Percentiles rank a stretch among this genome's conserved stretches.
Conservation (phyloP, 225 moss, liverwort and hornwort species). For the Marchantia polymorpha region DNA sequence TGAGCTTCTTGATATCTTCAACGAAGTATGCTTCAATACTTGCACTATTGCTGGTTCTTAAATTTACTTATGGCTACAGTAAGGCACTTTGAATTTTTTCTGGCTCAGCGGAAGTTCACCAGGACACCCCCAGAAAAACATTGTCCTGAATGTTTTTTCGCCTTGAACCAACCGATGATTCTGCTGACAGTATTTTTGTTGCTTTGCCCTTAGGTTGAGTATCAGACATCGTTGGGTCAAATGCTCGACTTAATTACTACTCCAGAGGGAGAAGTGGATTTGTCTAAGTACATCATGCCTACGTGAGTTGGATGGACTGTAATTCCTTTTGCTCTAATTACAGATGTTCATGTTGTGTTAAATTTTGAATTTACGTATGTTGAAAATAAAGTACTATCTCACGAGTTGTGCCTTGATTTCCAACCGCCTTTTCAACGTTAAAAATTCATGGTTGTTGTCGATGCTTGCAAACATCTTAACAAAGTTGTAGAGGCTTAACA, state of each 20-base stretch:
- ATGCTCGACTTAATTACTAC: conserved; percentile 52
- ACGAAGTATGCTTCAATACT: conserved; percentile 43
- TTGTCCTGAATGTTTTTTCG: neutral
- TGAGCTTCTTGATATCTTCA: conserved; percentile 80
- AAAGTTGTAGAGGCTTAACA: too few species aligned
- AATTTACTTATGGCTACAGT: neutral
- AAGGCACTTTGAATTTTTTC: neutral
- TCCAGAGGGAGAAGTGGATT: conserved; percentile 48
- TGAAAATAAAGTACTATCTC: too few species aligned
- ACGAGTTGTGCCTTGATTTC: too few species aligned
- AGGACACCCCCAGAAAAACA: neutral
- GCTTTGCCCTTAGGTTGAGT: conserved; percentile 37
- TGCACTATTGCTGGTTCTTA: neutral
- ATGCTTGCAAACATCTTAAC: neutral
- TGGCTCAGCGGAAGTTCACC: neutral
- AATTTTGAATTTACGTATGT: too few species aligned
- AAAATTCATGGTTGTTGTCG: neutral
- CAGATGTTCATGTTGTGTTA: neutral
- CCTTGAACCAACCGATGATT: neutral
- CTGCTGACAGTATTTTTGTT: neutral
- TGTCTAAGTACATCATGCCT: conserved; percentile 39
- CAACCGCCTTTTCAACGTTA: too few species aligned
- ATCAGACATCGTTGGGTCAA: conserved; percentile 40
- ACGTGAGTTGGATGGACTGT: conserved; percentile 30
- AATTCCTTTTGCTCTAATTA: neutral